phyloP scores from a whole-genome alignment of 306 rosid species.

The Corylus heterophylla region DNA sequence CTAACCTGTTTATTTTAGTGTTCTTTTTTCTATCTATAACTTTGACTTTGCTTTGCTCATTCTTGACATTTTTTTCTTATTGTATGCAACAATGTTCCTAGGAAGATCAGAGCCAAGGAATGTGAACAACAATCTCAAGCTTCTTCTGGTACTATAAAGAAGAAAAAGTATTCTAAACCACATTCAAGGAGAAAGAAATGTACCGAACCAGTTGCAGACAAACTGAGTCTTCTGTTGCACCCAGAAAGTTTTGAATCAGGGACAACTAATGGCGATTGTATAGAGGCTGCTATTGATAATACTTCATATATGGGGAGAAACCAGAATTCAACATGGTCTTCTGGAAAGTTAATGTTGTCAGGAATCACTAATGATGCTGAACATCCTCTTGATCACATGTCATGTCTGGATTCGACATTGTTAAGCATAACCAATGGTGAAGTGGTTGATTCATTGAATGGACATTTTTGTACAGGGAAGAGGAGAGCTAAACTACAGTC shows the following conservation, averaged over 20 bases:
- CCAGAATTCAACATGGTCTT: slow-evolving; percentile 19
- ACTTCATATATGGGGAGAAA: background rate
- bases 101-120: slow-evolving; percentile 40
- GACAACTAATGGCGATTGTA: slow-evolving; percentile 8
- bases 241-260: slow-evolving; percentile 5
- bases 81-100: slow-evolving; percentile 48
- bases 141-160: slow-evolving; percentile 12
- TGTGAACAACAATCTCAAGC: slow-evolving; percentile 27
- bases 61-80: slow-evolving; percentile 20
- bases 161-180: slow-evolving; percentile 8
- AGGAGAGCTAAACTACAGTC: background rate
- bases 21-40: slow-evolving; percentile 5
- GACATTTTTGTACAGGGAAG: background rate
- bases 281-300: slow-evolving; percentile 11
- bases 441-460: background rate
- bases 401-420: slow-evolving; percentile 17
- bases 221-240: slow-evolving; percentile 5
- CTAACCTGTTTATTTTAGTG: background rate
- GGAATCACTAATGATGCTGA: slow-evolving; percentile 20
- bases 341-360: slow-evolving; percentile 23
- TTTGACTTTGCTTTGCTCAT: slow-evolving; percentile 25
- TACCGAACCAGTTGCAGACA: slow-evolving; percentile 13
- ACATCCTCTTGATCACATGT: background rate
- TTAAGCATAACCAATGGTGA: slow-evolving; percentile 6
- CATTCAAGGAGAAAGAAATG: slow-evolving; percentile 12